phyloP scores from a whole-genome alignment of 441 rosid species.

The Arabidopsis hybrid region DNA sequence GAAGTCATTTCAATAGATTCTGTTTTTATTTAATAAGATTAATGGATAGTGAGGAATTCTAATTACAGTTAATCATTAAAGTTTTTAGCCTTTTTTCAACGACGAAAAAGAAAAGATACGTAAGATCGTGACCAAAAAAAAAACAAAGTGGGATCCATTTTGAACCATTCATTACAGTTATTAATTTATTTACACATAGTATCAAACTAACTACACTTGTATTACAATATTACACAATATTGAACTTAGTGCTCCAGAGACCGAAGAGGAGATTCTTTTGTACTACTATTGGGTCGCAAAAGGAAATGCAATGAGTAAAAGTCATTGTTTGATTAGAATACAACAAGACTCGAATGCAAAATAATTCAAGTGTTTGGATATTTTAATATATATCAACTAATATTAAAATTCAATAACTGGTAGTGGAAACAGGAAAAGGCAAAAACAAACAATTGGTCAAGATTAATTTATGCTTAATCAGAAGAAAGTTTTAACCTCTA shows the following conservation, averaged over 20 bases:
- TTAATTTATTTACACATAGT: background rate
- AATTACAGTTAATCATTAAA: conserved; percentile 37
- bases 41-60: conserved; percentile 37
- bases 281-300: conserved; percentile 25
- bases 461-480: conserved; percentile 9
- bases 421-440: conserved; percentile 23
- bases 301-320: conserved; percentile 38
- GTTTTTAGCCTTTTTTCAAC: conserved; percentile 36
- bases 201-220: conserved; percentile 29
- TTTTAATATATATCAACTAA: conserved; percentile 12
- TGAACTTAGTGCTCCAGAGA: conserved; percentile 33
- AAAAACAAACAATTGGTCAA: conserved; percentile 23
- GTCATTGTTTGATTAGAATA: conserved; percentile 6
- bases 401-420: conserved; percentile 26
- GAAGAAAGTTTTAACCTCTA: conserved; percentile 11
- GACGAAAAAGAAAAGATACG: conserved; percentile 33
- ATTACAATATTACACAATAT: conserved; percentile 32
- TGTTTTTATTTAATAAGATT: conserved; percentile 8
- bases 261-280: conserved; percentile 38
- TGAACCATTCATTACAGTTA: conserved; percentile 32
- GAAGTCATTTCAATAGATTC: conserved; percentile 35
- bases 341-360: no score
- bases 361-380: background rate
- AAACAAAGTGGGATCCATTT: conserved; percentile 15
- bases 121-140: conserved; percentile 23